Percentiles rank a stretch among this genome's conserved stretches.
Conservation (phyloP, 2,329 filamentous ascomycete genomes). For the Claviceps monticola region DNA sequence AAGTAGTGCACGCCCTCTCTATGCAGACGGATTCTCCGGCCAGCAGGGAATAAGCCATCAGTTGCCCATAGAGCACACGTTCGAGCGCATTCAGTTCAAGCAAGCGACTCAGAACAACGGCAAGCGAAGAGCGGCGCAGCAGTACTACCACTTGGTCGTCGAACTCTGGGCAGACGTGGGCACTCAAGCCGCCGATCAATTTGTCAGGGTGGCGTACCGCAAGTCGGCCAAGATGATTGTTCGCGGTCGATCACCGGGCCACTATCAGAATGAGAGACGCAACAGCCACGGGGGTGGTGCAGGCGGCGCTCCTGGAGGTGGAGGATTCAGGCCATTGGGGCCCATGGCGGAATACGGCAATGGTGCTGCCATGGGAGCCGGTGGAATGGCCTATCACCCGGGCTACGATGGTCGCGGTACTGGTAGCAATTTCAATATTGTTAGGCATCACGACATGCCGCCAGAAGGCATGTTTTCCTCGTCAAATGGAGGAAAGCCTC, state of each 20-base stretch:
- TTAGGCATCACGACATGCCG: conserved; percentile 35
- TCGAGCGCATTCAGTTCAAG: conserved; percentile 90
- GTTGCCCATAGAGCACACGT: conserved; percentile 45
- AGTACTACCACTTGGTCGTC: conserved; percentile 84
- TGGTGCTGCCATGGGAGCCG: conserved; percentile 23
- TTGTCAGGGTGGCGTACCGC: conserved; percentile 55
- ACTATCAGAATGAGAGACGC: conserved; percentile 59
- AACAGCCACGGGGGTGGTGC: conserved; percentile 56
- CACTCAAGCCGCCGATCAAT: conserved; percentile 34
- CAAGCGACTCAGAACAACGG: conserved; percentile 89
- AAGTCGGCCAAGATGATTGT: conserved; percentile 76
- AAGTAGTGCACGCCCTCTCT: conserved; percentile 17
- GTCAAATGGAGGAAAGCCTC: conserved; percentile 35
- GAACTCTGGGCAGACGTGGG: conserved; percentile 65
- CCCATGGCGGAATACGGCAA: conserved; percentile 16
- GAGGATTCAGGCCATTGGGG: conserved; percentile 22
- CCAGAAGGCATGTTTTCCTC: conserved; percentile 35
- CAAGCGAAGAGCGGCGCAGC: conserved; percentile 77
- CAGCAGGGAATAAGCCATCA: conserved; percentile 17
- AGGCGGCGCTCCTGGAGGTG: conserved; percentile 48
- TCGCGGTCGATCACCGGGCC: conserved; percentile 69
- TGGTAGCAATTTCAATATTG: conserved; percentile 24
- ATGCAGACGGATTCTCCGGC: conserved; percentile 27
- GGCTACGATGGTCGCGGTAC: conserved; percentile 14
- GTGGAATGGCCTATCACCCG: conserved; percentile 11